phyloP scores from a whole-genome alignment of 345 rosid genomes.

The Lumnitzera littorea region DNA sequence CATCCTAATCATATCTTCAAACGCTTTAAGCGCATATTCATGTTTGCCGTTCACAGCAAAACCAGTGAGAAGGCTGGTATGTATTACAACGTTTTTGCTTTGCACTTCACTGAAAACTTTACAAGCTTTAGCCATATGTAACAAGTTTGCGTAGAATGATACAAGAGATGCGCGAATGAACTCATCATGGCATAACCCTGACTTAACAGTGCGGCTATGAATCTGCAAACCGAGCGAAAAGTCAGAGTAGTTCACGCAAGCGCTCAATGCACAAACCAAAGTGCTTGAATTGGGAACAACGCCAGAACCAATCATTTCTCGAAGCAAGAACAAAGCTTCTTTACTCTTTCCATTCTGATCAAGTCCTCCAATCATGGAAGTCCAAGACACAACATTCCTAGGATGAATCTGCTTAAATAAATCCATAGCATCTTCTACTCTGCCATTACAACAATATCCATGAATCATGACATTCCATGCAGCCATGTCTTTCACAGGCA shows the following conservation, averaged over 20 bases:
- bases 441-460: constrained; percentile 53
- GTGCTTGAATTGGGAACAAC: constrained; percentile 42
- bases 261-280: constrained; percentile 41
- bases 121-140: constrained; percentile 25
- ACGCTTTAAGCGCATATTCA: constrained; percentile 39
- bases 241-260: constrained; percentile 45
- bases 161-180: constrained; percentile 54
- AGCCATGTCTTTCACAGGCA: constrained; percentile 54
- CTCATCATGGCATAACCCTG: constrained; percentile 37
- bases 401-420: constrained; percentile 56
- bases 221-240: constrained; percentile 44
- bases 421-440: constrained; percentile 38
- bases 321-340: constrained; percentile 44
- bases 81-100: constrained; percentile 43
- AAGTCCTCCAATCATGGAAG: constrained; percentile 73
- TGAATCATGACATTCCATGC: constrained; percentile 72
- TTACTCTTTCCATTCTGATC: constrained; percentile 40
- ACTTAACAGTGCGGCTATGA: constrained; percentile 44
- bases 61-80: constrained; percentile 67
- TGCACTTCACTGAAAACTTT: constrained; percentile 36
- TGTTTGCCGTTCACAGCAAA: constrained; percentile 44
- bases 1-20: constrained; percentile 43
- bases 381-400: constrained; percentile 71
- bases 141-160: constrained; percentile 60
- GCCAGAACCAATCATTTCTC: constrained; percentile 38